A percentile compares a stretch with the other conserved stretches of the same genome.
Conservation (phyloP, 2,329 filamentous ascomycete genomes). For the Didymella glomerata region DNA sequence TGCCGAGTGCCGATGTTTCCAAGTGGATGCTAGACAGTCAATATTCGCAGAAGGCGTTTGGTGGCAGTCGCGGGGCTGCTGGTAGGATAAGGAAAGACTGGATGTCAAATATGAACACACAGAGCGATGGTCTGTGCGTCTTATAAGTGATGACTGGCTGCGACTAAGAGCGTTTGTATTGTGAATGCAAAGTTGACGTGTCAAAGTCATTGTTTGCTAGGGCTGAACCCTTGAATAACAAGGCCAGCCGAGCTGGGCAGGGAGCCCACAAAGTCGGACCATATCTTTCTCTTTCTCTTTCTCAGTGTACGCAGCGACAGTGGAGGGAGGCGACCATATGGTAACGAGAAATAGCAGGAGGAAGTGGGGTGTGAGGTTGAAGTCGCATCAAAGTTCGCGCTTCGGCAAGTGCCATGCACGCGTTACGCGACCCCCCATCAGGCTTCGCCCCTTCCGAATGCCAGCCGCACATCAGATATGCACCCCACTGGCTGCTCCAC, state of each 20-base stretch:
- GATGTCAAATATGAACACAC: background rate
- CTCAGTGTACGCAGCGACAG: background rate
- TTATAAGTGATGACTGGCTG: background rate
- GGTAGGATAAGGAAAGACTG: no score
- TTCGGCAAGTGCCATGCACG: conserved; percentile 11
- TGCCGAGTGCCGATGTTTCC: background rate
- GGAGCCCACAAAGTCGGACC: background rate
- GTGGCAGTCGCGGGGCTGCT: background rate
- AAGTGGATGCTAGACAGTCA: background rate
- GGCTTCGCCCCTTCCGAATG: conserved; percentile 15
- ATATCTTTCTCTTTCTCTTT: background rate
- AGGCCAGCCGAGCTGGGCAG: background rate
- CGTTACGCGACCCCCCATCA: conserved; percentile 18
- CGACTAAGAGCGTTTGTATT: background rate
- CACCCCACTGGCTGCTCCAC: conserved; percentile 16
- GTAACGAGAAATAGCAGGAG: background rate
- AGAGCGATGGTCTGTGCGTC: background rate
- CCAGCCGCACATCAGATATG: conserved; percentile 10
- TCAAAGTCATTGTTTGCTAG: background rate
- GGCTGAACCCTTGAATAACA: background rate
- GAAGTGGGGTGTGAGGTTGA: conserved; percentile 12
- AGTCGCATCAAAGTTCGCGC: conserved; percentile 16
- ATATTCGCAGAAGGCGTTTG: background rate
- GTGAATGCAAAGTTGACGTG: background rate
- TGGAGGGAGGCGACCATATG: background rate